Evolutionary conservation across 176 grass and related monocot genomes (phyloP), one percentile per base, ranked within the genome.

Genomic region (Canna indica): DNA sequence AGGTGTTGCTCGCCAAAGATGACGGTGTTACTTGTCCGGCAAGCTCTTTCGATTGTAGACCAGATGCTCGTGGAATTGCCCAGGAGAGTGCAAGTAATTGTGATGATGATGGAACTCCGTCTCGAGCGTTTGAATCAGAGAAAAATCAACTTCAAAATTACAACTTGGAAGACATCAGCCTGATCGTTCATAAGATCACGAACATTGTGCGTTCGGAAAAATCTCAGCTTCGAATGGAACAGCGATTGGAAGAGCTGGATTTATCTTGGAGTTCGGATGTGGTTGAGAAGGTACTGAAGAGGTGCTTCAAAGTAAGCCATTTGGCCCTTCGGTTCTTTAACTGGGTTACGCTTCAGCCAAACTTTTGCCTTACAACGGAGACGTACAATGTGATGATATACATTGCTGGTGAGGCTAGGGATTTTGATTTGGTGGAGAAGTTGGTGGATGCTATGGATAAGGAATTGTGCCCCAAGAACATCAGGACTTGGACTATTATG

Each of bases 401-500:
- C 48, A 90, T 90, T 47, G 56, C 78, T n/a, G 84, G 87, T 29
- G 91, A 95, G 68, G 32, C 62, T 0, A 78, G 53, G 35, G 73
- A 66, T 6, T 72, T 88, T 22, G 77, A 58, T 60, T 76, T 64
- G 57, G 75, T 95, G 82, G 82, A 95, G 80, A 73, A 60, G 22
- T 75, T 95, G 50, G 4, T 83, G 48, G 52, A 26, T 35, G 84
- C 88, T 75, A 95, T 95, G 91, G 91, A 90, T 12, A 62, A 53
- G 46, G 75, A 81, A 11, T 69, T 76, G 77, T 87, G 85, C 44
- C 45, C 28, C 18, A 88, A 83, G 74, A 77, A 88, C 75, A 72
- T 88, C 80, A 90, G 83, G 78, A 90, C 91, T 59, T 90, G 87
- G 84, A 90, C 82, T 28, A 83, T 85, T 64, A 15, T 85, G 6